These are phyloP conservation scores for Pseudoneurospora amorphoporcata DNA, from an alignment of 495 filamentous ascomycete genomes.

Conservation along the genomic window DNA sequence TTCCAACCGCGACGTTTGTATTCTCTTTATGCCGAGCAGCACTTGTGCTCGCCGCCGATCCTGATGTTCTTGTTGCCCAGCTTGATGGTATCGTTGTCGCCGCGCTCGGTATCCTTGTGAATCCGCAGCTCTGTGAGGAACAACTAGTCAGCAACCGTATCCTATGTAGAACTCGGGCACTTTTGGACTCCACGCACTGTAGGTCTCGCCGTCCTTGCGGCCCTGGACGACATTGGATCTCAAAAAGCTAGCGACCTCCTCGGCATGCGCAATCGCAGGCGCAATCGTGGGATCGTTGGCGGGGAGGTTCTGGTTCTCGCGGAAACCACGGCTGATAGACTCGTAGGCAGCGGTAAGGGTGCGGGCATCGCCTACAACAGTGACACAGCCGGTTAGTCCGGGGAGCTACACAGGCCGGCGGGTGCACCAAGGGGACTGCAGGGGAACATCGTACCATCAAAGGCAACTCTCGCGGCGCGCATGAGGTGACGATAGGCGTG, in stretches of 20 bases:
- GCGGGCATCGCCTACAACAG: constrained; percentile 49
- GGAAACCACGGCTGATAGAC: constrained; percentile 63
- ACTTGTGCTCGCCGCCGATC: constrained; percentile 35
- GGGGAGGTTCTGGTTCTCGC: constrained; percentile 46
- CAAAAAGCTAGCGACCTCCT: constrained; percentile 73
- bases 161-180: not conserved
- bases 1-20: not conserved
- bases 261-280: constrained; percentile 57
- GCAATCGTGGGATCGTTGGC: constrained; percentile 40
- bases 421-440: not conserved
- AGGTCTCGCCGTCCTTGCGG: constrained; percentile 47
- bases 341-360: constrained; percentile 58
- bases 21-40: constrained; percentile 26
- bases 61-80: constrained; percentile 33
- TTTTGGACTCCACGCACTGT: constrained; percentile 43
- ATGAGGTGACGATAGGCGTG: constrained; percentile 75
- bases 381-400: constrained; percentile 1
- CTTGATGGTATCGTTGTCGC: constrained; percentile 84
- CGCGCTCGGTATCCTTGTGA: constrained; percentile 81
- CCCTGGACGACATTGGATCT: constrained; percentile 86
- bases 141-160: constrained; percentile 1
- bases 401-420: not conserved
- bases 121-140: constrained; percentile 60
- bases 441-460: constrained; percentile 49
- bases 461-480: constrained; percentile 73